Conservation (phyloP, 257 asterid genomes). For the Plantago elongata region DNA sequence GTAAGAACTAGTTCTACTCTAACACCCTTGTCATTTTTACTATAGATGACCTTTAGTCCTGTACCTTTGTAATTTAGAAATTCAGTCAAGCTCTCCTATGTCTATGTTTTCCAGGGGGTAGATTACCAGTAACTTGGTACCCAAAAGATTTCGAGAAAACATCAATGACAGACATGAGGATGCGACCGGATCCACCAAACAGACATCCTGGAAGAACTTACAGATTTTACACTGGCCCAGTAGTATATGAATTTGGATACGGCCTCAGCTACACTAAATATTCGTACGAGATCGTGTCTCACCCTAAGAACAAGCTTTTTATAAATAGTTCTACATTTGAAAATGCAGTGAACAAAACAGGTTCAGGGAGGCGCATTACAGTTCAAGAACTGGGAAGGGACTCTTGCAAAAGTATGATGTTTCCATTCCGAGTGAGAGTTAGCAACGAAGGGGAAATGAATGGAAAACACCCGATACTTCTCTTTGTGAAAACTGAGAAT, state of each 20-base stretch:
- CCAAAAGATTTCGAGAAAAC: conserved; percentile 46
- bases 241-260: conserved; percentile 53
- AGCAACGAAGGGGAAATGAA: conserved; percentile 37
- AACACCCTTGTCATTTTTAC: background rate
- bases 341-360: background rate
- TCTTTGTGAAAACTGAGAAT: conserved; percentile 30
- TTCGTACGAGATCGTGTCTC: conserved; percentile 34
- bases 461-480: conserved; percentile 47
- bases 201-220: conserved; percentile 76
- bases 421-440: conserved; percentile 37
- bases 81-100: background rate
- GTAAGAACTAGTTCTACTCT: conserved; percentile 16
- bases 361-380: conserved; percentile 16
- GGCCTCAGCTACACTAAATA: conserved; percentile 69
- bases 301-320: conserved; percentile 24
- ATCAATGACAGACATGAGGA: conserved; percentile 72
- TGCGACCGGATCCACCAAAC: conserved; percentile 53
- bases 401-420: conserved; percentile 24
- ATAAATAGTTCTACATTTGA: conserved; percentile 10
- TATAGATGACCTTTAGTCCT: background rate
- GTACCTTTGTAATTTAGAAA: background rate
- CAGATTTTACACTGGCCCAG: conserved; percentile 59
- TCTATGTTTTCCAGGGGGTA: conserved; percentile 43
- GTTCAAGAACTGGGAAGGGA: conserved; percentile 32
- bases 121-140: conserved; percentile 69